Percentiles rank a stretch among this genome's conserved stretches.
These are phyloP conservation scores for Alternaria atra DNA, from an alignment of 2,329 filamentous ascomycete species.

Conservation along the genomic window DNA sequence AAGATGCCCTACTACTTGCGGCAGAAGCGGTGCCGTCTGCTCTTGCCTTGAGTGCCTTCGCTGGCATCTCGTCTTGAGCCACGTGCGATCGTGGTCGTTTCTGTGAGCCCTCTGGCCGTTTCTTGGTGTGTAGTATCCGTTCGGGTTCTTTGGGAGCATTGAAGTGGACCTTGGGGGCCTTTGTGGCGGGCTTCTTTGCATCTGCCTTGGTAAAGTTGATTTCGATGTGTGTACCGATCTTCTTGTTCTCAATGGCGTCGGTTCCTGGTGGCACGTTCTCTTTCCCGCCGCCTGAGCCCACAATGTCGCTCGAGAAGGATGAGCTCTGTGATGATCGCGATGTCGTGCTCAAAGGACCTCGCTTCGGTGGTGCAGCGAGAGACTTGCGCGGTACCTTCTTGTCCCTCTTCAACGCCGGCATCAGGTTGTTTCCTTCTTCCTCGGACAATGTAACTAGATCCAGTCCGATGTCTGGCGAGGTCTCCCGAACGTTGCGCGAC, in stretches of 20 bases:
- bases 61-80: slow-evolving; percentile 43
- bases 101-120: slow-evolving; percentile 38
- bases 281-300: slow-evolving; percentile 66
- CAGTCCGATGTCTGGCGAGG: slow-evolving; percentile 50
- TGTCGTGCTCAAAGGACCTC: slow-evolving; percentile 60
- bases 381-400: slow-evolving; percentile 51
- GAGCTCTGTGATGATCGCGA: slow-evolving; percentile 52
- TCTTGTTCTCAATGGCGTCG: slow-evolving; percentile 38
- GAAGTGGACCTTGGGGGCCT: slow-evolving; percentile 42
- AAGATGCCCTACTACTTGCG: slow-evolving; percentile 32
- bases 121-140: slow-evolving; percentile 27
- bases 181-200: slow-evolving; percentile 32
- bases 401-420: slow-evolving; percentile 44
- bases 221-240: slow-evolving; percentile 38
- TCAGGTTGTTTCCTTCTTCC: slow-evolving; percentile 45
- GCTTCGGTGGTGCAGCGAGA: slow-evolving; percentile 58
- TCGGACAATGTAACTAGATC: slow-evolving; percentile 52
- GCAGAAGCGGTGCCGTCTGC: slow-evolving; percentile 41
- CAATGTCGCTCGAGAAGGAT: slow-evolving; percentile 55
- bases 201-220: slow-evolving; percentile 44
- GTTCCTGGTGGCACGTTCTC: slow-evolving; percentile 69
- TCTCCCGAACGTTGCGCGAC: slow-evolving; percentile 37
- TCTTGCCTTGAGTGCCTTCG: slow-evolving; percentile 46
- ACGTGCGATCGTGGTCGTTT: slow-evolving; percentile 47
- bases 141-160: slow-evolving; percentile 33